phyloP scores from a whole-genome alignment of 2,329 filamentous ascomycete genomes.

The Fusarium sp. region DNA sequence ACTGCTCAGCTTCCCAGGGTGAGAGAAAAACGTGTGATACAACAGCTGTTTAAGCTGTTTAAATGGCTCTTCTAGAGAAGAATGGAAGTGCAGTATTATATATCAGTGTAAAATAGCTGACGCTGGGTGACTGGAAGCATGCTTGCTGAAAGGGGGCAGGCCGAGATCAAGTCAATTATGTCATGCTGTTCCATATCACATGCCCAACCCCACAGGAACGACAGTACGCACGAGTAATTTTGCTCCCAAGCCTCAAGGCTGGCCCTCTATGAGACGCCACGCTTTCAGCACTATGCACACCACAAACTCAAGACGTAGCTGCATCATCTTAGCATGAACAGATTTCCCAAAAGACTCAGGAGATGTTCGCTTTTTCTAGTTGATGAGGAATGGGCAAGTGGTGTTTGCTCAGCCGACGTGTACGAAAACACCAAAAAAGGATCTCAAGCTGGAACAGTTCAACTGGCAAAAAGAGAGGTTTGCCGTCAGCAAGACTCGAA shows the following conservation, averaged over 20 bases:
- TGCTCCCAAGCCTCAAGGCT: background rate
- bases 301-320: background rate
- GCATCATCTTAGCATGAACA: background rate
- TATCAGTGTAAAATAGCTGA: background rate
- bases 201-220: background rate
- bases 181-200: background rate
- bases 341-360: accelerated
- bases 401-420: background rate
- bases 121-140: background rate
- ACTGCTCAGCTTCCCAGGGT: background rate
- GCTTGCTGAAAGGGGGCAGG: background rate
- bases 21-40: background rate
- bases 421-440: background rate
- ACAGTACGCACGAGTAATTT: too few species aligned
- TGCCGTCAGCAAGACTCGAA: conserved; percentile 7
- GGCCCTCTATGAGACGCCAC: background rate
- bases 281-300: background rate
- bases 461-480: background rate
- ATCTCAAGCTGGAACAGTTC: background rate
- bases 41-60: accelerated
- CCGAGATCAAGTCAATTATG: background rate
- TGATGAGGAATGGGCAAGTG: accelerated
- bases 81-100: accelerated
- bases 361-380: accelerated
- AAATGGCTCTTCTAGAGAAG: accelerated